Evolutionary conservation across 2,329 filamentous ascomycete species (phyloP), one percentile per base, ranked within the genome.

Genomic region (Aureobasidium namibiae): DNA sequence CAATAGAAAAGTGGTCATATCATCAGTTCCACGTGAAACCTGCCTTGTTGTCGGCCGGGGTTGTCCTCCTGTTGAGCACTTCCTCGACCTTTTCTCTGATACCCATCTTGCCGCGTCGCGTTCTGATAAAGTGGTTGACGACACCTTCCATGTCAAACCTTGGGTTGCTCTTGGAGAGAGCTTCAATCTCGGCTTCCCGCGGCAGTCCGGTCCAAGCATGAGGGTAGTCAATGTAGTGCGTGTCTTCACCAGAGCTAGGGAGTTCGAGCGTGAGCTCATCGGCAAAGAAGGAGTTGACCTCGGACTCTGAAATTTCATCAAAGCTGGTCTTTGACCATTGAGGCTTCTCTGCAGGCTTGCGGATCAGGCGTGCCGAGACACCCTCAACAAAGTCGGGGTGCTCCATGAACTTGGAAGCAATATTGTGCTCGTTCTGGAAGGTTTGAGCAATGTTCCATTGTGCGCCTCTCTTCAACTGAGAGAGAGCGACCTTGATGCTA

Each of bases 371-470:
- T 24, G 90, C 87, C 54, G 84, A 84, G n/a, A 99, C 92, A 57
- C 94, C 94, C 75, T 95, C 90, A 44, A 85, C 85, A 69, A 99
- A 99, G 74, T 99, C 94, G 4, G 84, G 88, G 71, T 94, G 87
- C 60, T 81, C 80, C 92, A 99, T 97, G 78, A 99, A 97, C 63
- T 85, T 83, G 61, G 81, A 78, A 1, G 92, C 91, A 61, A 99
- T 90, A 69, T 87, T 81, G 74, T 94, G 83, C 77, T 99, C 94
- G 63, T 85, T 85, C 69, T 86, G 79, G 80, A 97, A 99, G 0
- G 92, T 86, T 74, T 96, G 82, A 16, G 82, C 77, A 67, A 99
- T 96, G 63, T 81, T 80, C 94, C 94, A 97, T 34, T 78, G 70
- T 65, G 77, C 75, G 61, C 89, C 90, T 50, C 88, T 74, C 65